Base-by-base conservation (phyloP, 2,329 filamentous ascomycete species). In the Diaporthe nobilis region DNA sequence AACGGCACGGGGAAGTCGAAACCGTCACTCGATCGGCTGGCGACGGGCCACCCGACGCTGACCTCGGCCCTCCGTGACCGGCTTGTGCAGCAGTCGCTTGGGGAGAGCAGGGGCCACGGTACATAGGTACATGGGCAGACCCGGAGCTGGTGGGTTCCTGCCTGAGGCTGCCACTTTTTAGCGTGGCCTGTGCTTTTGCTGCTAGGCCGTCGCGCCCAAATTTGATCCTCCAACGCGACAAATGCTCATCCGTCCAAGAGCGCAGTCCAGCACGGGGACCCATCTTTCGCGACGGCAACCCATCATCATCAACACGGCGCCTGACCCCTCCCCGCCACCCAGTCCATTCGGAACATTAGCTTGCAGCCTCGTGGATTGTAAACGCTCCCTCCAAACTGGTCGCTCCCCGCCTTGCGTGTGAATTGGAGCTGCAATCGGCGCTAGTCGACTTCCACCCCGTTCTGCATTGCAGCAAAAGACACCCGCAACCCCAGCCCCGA, bases 401-500 rank as follows among this genome's bases (percentile, higher is more conserved):
- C 31, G 25, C 42, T 15, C 12, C 42, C 61, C 51, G 39, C 39
- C 53, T 55, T 61, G 28, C 60, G 58, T 49, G 77, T 67, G 71
- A 74, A 77, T 79, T 77, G 77, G 53, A 75, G 75, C 44, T 44
- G 70, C 61, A 47, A 20, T 25, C 9, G 28, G 67, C 61, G 44
- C 53, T 44, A 57, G n/a, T 51, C n/a, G 25, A 37, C 25, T 39
- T 20, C 47, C 47, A 67, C 72, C 28, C 51, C 42, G 58, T 68
- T 49, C 53, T 37, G 65, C 55, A 31, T 57, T 44, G 47, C 70
- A 60, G 71, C 61, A 70, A 58, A 63, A 70, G 42, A 31, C 49
- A 34, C 3, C 47, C 53, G 61, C 51, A 72, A 72, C 68, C 57
- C 76, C 73, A 55, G 75, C 76, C 76, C 72, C 79, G 79, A 80